phyloP scores from a whole-genome alignment of 129 eudicot species.

The Kitagawia praeruptora region DNA sequence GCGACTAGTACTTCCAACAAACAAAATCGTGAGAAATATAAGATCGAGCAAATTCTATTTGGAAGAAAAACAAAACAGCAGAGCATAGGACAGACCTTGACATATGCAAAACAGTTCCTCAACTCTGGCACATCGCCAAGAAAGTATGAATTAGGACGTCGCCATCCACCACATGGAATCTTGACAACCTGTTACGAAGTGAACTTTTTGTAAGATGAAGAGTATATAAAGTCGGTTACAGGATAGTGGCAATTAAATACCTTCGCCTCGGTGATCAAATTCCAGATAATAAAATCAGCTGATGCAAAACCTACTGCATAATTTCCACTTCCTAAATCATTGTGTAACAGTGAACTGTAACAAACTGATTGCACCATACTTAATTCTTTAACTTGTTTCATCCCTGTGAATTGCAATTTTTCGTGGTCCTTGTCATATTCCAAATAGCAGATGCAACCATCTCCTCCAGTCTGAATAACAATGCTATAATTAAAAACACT shows the following conservation, averaged over 20 bases:
- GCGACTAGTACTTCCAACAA: too few species aligned
- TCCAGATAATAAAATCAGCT: conserved; percentile 75
- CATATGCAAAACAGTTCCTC: conserved; percentile 74
- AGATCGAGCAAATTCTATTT: background rate
- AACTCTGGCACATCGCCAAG: conserved; percentile 76
- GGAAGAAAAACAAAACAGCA: background rate
- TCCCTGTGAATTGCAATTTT: conserved; percentile 69
- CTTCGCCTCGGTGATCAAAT: conserved; percentile 65
- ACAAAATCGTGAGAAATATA: background rate
- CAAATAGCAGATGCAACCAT: conserved; percentile 93
- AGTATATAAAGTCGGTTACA: background rate
- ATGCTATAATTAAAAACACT: background rate
- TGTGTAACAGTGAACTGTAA: conserved; percentile 20
- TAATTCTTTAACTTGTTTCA: conserved; percentile 88
- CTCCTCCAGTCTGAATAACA: conserved; percentile 70
- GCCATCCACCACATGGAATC: conserved; percentile 95
- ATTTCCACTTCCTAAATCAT: conserved; percentile 28
- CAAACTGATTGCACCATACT: conserved; percentile 56
- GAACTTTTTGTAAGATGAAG: background rate
- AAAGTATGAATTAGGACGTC: conserved; percentile 86
- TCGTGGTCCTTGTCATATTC: conserved; percentile 42
- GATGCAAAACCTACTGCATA: conserved; percentile 96
- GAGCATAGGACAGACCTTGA: conserved; percentile 45
- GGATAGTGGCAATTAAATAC: conserved; percentile 29
- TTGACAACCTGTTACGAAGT: conserved; percentile 50